Conservation (phyloP, 164 flowering plant species). For the Pachysandra terminalis region DNA sequence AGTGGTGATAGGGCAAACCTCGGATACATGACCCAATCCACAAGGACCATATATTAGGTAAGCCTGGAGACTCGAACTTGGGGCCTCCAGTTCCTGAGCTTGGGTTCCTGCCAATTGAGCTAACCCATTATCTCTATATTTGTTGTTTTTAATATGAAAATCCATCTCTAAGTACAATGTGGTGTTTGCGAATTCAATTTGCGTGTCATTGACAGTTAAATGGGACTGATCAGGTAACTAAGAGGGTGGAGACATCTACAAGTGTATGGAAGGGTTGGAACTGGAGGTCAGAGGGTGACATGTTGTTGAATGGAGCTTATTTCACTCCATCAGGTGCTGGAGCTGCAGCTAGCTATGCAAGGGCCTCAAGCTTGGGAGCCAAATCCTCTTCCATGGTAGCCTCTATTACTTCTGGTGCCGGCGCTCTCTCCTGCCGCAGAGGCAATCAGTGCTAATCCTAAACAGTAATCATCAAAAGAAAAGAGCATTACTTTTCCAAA, state of each 20-base stretch:
- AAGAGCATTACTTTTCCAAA: not conserved
- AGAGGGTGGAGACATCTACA: constrained; percentile 64
- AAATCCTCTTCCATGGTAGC: constrained; percentile 89
- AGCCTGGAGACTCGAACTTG: too few species aligned
- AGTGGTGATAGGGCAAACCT: too few species aligned
- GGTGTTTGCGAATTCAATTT: not conserved
- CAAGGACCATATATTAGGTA: too few species aligned
- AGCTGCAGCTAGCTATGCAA: constrained; percentile 83
- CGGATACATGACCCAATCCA: too few species aligned
- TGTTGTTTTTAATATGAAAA: not conserved
- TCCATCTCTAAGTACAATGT: not conserved
- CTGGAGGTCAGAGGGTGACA: constrained; percentile 96
- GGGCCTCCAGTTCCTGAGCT: too few species aligned
- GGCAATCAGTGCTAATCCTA: constrained; percentile 51
- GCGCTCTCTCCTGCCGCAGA: constrained; percentile 70
- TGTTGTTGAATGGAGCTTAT: constrained; percentile 86
- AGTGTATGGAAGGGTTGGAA: constrained; percentile 75
- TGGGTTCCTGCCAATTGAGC: not conserved
- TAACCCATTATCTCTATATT: too few species aligned
- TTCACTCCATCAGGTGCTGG: constrained; percentile 92
- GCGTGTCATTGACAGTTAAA: not conserved
- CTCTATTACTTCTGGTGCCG: constrained; percentile 75
- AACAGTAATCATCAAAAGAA: constrained; percentile 2
- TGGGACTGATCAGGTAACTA: constrained; percentile 63
- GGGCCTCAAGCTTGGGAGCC: constrained; percentile 92